Base-by-base conservation (phyloP, 176 grass and related monocot species). In the Tillandsia leiboldiana region DNA sequence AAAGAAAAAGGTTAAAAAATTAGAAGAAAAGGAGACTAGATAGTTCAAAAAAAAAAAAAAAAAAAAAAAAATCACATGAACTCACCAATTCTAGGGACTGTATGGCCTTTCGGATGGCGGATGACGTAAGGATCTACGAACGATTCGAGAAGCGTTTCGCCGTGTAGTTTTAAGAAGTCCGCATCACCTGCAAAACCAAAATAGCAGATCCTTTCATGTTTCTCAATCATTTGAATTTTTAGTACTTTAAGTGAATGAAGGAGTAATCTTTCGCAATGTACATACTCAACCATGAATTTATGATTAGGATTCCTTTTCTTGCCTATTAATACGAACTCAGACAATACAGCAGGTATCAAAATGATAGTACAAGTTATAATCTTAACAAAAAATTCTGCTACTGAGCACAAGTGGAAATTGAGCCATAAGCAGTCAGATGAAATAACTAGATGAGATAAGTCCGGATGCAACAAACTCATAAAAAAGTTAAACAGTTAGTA, bases 61-160 rank as follows among this genome's bases (percentile, higher is more conserved):
- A 18, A 9, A 9, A 22, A 18, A 10, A 17, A 9, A 8, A 64
- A 12, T 53, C 50, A 29, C 10, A 76, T 63, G 48, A 80, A 52
- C 67, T 88, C 86, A 97, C 93, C 93, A 57, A 97, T 71, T 71
- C 89, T 92, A 62, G 93, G 93, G 76, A 97, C 93, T 0, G 93
- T 97, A 68, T 97, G 93, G n/a, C 89, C 93, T 78, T 92, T 97
- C 12, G 93, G 93, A 62, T 97, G 93, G 10, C 4, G 56, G 12
- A 71, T 33, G 50, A 71, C 10, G 12, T 15, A 50, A 15, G 69
- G 69, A 71, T 71, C 69, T 5, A n/a, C 12, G 12, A 62, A 92
- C 56, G 89, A 87, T 61, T 90, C 84, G 65, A 92, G 53, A 23
- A 97, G 86, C 53, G 69, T 62, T 54, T 92, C 89, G 29, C 88